Percentiles rank a stretch among this genome's conserved stretches.
Conservation (phyloP, 208 protist species). For the Acanthamoeba triangularis region DNA sequence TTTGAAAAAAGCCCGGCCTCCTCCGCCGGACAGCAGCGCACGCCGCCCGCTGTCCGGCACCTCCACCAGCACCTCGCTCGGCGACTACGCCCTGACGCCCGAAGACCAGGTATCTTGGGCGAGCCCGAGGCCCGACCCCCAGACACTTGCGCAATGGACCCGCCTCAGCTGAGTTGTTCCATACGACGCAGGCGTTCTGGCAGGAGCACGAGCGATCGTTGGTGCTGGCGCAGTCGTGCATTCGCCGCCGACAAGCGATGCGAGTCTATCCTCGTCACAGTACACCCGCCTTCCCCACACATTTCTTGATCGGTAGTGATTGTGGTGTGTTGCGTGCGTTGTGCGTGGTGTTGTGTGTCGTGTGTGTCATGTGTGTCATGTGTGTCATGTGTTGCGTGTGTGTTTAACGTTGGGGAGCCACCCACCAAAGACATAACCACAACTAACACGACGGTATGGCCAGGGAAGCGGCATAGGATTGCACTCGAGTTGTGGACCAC, state of each 20-base stretch:
- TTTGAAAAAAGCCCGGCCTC: not conserved
- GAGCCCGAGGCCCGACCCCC: too few relatives aligned
- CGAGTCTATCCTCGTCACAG: not conserved
- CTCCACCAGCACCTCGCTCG: too few relatives aligned
- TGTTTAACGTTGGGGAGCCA: too few relatives aligned
- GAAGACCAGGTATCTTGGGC: too few relatives aligned
- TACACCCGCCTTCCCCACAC: not conserved
- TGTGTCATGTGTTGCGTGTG: too few relatives aligned
- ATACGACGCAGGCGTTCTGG: not conserved
- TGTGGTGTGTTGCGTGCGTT: too few relatives aligned
- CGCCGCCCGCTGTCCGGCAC: too few relatives aligned
- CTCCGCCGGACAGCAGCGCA: not conserved
- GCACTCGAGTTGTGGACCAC: conserved; percentile 25
- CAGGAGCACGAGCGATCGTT: not conserved
- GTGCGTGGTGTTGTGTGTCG: too few relatives aligned
- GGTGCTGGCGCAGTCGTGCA: not conserved
- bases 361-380: too few relatives aligned
- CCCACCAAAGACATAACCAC: too few relatives aligned
- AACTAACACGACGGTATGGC: not conserved
- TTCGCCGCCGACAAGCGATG: not conserved
- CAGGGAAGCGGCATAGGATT: conserved; percentile 38
- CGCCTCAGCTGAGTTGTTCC: not conserved
- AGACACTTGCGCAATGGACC: too few relatives aligned
- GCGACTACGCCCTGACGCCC: too few relatives aligned
- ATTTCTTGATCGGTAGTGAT: not conserved